Base-by-base conservation (phyloP, 768 basidiomycete species). In the Tylopilus vinaceipallidus region DNA sequence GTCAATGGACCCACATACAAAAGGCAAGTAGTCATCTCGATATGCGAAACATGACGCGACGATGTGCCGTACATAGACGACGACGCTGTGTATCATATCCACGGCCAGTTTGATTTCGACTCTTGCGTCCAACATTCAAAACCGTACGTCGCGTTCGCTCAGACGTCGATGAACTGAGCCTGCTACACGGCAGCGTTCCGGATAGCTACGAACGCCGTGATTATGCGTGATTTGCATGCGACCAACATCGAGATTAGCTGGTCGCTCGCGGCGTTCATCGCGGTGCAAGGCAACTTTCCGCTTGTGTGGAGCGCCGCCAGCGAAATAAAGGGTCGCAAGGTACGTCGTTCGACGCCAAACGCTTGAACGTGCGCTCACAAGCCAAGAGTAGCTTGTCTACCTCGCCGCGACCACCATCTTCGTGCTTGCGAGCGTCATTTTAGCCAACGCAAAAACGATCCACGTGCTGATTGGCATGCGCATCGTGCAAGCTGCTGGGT, bases 241-340 rank as follows among this genome's bases (percentile, higher is more conserved):
- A 79, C 79, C 0, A 71, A 74, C 42, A 65, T 74, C 11, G 75
- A 87, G 54, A 82, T 92, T 49, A 84, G 86, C 52, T 73, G 82
- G 65, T 79, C 79, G 50, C 70, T 91, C 13, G 83, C 87, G 0
- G 52, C 84, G n/a, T 91, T 88, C 64, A 86, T 89, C 50, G 67
- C 84, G 3, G 58, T 88, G 11, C 90, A 91, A 64, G 89, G 90
- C 3, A 64, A 70, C 11, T 66, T 82, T 45, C 90, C 89, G 0
- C 58, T 88, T 11, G 30, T 84, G 4, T 90, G 89, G 88, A 79
- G 75, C 46, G 77, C 81, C 0, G 68, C 85, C 22, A 84, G 83
- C 47, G 90, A 92, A 66, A 78, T 91, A 27, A 83, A 81, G 59
- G 90, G 89, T 8, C 73, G 89, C 45, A 90, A 82, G 73, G 83